Evolutionary conservation across 1,284 basidiomycete species (phyloP), one percentile per base, ranked within the genome.

Genomic region (Grifola frondosa): DNA sequence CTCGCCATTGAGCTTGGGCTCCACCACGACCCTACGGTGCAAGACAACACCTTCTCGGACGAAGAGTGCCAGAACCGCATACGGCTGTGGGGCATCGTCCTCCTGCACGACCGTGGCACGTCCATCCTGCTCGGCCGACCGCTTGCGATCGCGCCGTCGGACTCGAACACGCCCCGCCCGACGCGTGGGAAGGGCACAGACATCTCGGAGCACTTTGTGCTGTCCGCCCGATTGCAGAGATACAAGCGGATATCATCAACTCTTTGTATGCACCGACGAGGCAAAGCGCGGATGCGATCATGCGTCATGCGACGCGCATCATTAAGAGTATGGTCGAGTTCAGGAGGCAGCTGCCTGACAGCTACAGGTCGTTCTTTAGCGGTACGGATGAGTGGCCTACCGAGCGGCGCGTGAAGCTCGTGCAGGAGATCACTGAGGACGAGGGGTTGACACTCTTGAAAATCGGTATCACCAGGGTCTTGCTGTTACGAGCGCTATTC

Each of bases 211-310:
- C 85, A 90, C 57, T 89, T 88, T 58, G 70, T 81, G 36, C 66
- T 80, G 13, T 85, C 81, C 19, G 75, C 79, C 80, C 82, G 12
- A 72, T 89, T 38, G 81, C 82, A 16, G 84, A 88, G 48, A 87
- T 91, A 42, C 88, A 91, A 50, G 88, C 87, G 3, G 88, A 91
- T 51, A 88, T 91, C 47, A 85, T 91, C 66, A 88, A 86, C 58
- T 86, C 84, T 4, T 71, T 91, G 12, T 91, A 91, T 60, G 74
- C 80, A 4, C 87, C 88, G 1, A 79, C 79, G 12, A 74, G 73
- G 31, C 82, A 84, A 60, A 75, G 72, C 20, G 75, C 74, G 1
- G 84, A 88, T 50, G 68, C 75, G 6, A 78, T 88, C 52, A 80
- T 89, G 73, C 76, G 79, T 29, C 81, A 87, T 55, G 85, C 87